A percentile compares a stretch with the other conserved stretches of the same genome.
Conservation (phyloP, 2,329 filamentous ascomycete species). For the Coccinonectria pachysandricola region DNA sequence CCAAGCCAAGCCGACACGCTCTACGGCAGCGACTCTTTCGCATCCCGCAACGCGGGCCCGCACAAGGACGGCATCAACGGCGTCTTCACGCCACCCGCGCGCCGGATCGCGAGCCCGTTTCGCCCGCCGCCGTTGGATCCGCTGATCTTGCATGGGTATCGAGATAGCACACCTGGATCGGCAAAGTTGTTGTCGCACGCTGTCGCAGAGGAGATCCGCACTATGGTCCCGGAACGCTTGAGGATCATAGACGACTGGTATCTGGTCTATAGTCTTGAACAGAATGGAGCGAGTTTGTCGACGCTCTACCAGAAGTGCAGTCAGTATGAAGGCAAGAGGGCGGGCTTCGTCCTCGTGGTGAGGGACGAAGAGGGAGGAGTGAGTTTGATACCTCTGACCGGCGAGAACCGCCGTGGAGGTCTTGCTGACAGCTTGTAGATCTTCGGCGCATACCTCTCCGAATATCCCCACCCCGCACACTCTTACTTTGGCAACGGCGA, state of each 20-base stretch:
- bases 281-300: conserved; percentile 77
- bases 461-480: conserved; percentile 67
- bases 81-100: conserved; percentile 41
- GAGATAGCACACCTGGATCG: conserved; percentile 44
- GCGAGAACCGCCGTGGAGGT: too few relatives aligned
- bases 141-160: conserved; percentile 58
- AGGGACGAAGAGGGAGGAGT: conserved; percentile 66
- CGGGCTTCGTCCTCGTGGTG: conserved; percentile 84
- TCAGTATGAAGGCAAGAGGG: conserved; percentile 55
- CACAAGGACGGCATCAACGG: conserved; percentile 41
- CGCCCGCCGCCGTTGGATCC: conserved; percentile 84
- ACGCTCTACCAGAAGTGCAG: conserved; percentile 79
- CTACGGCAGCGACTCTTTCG: conserved; percentile 8
- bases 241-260: conserved; percentile 83
- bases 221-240: conserved; percentile 76
- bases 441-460: conserved; percentile 91
- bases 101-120: conserved; percentile 63
- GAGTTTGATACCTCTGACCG: too few relatives aligned
- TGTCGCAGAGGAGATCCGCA: conserved; percentile 84
- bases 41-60: conserved; percentile 6
- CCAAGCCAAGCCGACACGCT: conserved; percentile 19
- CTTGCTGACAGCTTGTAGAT: too few relatives aligned
- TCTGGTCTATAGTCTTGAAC: conserved; percentile 79
- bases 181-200: conserved; percentile 59
- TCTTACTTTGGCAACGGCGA: conserved; percentile 95